phyloP scores from a whole-genome alignment of 2,329 filamentous ascomycete genomes.

The Phaeosphaeria sp. region DNA sequence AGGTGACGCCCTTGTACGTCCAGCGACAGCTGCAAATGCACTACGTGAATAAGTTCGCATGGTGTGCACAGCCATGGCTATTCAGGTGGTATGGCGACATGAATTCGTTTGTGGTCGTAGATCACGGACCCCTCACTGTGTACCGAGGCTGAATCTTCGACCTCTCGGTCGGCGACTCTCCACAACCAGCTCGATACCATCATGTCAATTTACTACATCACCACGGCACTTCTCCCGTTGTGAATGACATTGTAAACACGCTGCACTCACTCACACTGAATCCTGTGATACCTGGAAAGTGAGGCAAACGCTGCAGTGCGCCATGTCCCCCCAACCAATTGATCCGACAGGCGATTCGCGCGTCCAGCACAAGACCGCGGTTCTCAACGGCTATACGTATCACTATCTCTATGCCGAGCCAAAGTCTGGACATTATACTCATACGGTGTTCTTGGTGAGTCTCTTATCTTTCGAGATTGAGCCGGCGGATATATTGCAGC shows the following conservation, averaged over 20 bases:
- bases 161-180: conserved; percentile 6
- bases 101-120: not conserved
- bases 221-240: not conserved
- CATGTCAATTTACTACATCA: not conserved
- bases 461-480: conserved; percentile 17
- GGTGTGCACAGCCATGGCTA: not conserved
- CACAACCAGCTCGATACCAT: not conserved
- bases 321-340: conserved; percentile 69
- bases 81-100: not conserved
- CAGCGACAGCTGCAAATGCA: not conserved
- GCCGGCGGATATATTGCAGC: conserved; percentile 20
- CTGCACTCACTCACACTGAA: conserved; percentile 2
- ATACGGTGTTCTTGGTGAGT: conserved; percentile 62
- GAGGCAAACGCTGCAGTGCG: conserved; percentile 11
- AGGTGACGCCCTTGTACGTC: conserved; percentile 10
- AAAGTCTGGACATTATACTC: conserved; percentile 51
- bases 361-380: conserved; percentile 67
- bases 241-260: not conserved
- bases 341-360: conserved; percentile 68
- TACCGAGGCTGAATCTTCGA: conserved; percentile 8
- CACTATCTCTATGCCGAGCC: conserved; percentile 64
- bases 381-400: conserved; percentile 74
- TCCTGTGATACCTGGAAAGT: conserved; percentile 6
- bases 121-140: conserved; percentile 10
- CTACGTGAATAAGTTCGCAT: not conserved